Evolutionary conservation across 1,139 yeast species (phyloP).

Genomic region (Geotrichum fermentans): DNA sequence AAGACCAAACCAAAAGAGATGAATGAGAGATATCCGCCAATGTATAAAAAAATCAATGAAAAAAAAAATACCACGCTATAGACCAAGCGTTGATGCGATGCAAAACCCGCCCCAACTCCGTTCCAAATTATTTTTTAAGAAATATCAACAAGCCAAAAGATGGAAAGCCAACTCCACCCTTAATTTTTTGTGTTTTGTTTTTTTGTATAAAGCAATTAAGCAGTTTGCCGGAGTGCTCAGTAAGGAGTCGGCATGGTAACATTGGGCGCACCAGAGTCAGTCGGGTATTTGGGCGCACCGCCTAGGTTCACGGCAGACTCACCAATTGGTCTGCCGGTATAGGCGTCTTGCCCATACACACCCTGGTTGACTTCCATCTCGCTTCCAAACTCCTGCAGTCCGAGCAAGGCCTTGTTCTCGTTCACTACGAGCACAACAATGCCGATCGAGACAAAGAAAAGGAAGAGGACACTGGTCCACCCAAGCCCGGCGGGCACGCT

Average conservation of each 20-base stretch:
- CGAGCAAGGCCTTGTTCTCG: slow-evolving; percentile 16
- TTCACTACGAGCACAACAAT: slow-evolving; percentile 17
- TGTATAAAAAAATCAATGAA: neutral
- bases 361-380: slow-evolving; percentile 7
- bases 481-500: slow-evolving; percentile 20
- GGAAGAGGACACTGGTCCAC: slow-evolving; percentile 20
- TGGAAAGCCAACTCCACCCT: neutral
- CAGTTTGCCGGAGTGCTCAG: neutral
- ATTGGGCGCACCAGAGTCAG: neutral
- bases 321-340: neutral
- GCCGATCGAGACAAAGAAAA: slow-evolving; percentile 17
- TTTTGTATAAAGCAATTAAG: no score
- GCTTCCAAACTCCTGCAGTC: slow-evolving; percentile 11
- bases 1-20: no score
- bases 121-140: no score
- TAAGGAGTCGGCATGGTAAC: slow-evolving; percentile 5
- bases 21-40: no score
- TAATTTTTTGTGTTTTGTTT: no score
- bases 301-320: neutral
- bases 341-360: slow-evolving; percentile 12
- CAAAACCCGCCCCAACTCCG: no score
- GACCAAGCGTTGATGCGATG: no score
- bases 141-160: no score
- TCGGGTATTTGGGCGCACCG: neutral
- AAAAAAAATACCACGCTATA: no score